Evolutionary conservation across 2,329 filamentous ascomycete genomes (phyloP).

Genomic region (Cryphonectria parasitica): DNA sequence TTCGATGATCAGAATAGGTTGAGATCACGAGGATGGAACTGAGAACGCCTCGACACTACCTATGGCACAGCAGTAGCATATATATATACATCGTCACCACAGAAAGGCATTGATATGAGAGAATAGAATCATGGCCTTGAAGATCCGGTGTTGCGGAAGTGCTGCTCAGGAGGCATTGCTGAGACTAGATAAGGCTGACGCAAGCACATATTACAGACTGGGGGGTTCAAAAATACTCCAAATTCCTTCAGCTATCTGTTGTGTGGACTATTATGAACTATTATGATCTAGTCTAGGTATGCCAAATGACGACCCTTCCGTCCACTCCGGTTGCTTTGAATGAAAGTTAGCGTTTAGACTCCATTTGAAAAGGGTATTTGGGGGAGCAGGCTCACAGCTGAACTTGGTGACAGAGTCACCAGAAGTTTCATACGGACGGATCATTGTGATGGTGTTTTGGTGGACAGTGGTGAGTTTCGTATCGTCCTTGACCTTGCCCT

Average conservation of each 20-base stretch:
- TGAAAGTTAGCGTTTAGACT: constrained; percentile 35
- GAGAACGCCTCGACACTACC: not conserved
- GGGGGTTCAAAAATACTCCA: constrained; percentile 16
- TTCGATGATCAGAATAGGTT: not conserved
- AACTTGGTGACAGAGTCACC: constrained; percentile 74
- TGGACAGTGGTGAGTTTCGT: constrained; percentile 94
- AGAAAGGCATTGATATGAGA: constrained; percentile 5
- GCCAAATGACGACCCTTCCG: constrained; percentile 81
- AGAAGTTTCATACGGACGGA: constrained; percentile 74
- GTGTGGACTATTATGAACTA: constrained; percentile 27
- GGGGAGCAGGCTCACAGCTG: constrained; percentile 69
- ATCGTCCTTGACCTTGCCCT: constrained; percentile 89
- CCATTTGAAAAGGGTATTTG: constrained; percentile 28
- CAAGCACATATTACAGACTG: constrained; percentile 22
- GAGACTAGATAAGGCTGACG: constrained; percentile 26
- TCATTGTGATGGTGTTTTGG: constrained; percentile 91
- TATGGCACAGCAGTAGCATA: constrained; percentile 6
- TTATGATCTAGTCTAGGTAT: constrained; percentile 51
- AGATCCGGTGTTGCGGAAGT: constrained; percentile 9
- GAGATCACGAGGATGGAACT: not conserved
- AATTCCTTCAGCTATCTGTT: constrained; percentile 24
- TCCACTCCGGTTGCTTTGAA: constrained; percentile 77
- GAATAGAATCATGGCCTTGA: constrained; percentile 17
- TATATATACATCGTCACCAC: constrained; percentile 21
- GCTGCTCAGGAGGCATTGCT: constrained; percentile 21